Base-by-base conservation (phyloP, 129 eudicot genomes). In the Ambrosia trifida region DNA sequence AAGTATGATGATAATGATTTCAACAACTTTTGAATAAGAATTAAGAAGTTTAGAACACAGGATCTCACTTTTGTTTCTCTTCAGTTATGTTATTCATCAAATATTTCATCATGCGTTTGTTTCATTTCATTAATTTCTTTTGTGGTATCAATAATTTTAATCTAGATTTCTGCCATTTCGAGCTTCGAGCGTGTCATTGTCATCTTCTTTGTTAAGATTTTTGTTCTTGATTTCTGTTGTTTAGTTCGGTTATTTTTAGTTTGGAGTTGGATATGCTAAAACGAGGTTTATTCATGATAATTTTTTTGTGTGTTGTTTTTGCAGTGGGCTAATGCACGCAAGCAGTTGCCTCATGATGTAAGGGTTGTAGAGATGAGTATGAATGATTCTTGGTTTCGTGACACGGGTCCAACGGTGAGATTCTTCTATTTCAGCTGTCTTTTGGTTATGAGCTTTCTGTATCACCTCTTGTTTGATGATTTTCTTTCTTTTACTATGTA, bases 341-440 rank as follows among this genome's bases (percentile, higher is more conserved):
- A 70, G 33, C 82, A 41, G 74, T 81, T 94, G 58, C 96, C 97
- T 54, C 82, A 76, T 32, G 79, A 70, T 60, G 84, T 94, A 51
- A 83, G 97, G 91, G 99, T 94, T 78, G 83, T 78, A n/a, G 99
- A 94, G 86, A 90, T 90, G 89, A 87, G 96, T 76, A 87, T 85
- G 97, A 94, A 94, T 68, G 99, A 94, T 77, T 87, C 99, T 64
- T 94, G 99, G 99, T 82, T 94, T 70, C 99, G 99, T 63, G 99
- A 94, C 72, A 61, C 83, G 46, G 99, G 94, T 62, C 99, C 99
- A 64, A 94, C 99, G 14, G 98, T 93, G 66, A 85, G 85, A 51
- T 73, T 73, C 47, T 57, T 64, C 20, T 20, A 4, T 11, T 58
- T 79, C 68, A 24, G 45, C 19, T 36, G 12, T 74, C 18, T 58